Evolutionary conservation across 2,329 filamentous ascomycete species (phyloP).

Genomic region (Geosmithia flava): DNA sequence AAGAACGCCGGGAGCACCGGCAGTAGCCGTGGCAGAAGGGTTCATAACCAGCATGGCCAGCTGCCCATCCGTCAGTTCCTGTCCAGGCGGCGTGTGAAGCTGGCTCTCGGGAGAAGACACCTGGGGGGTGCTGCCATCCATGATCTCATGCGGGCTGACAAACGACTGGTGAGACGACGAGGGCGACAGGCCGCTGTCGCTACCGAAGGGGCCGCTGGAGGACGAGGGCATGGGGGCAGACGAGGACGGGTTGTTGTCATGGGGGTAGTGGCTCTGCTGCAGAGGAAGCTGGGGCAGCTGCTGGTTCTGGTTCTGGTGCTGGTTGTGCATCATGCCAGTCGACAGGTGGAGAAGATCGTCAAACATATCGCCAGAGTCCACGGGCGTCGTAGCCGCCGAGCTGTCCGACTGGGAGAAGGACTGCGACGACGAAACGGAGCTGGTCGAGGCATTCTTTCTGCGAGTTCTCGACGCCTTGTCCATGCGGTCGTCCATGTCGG

Average conservation of each 20-base stretch:
- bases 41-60: background rate
- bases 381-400: slow-evolving; percentile 28
- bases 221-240: slow-evolving; percentile 29
- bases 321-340: slow-evolving; percentile 13
- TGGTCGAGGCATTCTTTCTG: slow-evolving; percentile 37
- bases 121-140: slow-evolving; percentile 22
- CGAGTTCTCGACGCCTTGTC: slow-evolving; percentile 36
- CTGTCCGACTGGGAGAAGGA: slow-evolving; percentile 43
- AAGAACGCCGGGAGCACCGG: slow-evolving; percentile 14
- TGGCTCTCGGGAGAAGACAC: slow-evolving; percentile 35
- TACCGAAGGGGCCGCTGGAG: slow-evolving; percentile 18
- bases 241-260: slow-evolving; percentile 18
- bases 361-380: background rate
- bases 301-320: no score
- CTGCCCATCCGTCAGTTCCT: background rate
- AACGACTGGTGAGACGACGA: slow-evolving; percentile 24
- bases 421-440: slow-evolving; percentile 38
- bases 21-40: no score
- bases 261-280: background rate
- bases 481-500: slow-evolving; percentile 31
- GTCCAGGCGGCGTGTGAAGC: slow-evolving; percentile 34
- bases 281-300: background rate
- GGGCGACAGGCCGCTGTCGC: slow-evolving; percentile 24
- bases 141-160: slow-evolving; percentile 32
- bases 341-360: slow-evolving; percentile 35